phyloP scores from a whole-genome alignment of 169 alveolate genomes.

The Eimeria necatrix region DNA sequence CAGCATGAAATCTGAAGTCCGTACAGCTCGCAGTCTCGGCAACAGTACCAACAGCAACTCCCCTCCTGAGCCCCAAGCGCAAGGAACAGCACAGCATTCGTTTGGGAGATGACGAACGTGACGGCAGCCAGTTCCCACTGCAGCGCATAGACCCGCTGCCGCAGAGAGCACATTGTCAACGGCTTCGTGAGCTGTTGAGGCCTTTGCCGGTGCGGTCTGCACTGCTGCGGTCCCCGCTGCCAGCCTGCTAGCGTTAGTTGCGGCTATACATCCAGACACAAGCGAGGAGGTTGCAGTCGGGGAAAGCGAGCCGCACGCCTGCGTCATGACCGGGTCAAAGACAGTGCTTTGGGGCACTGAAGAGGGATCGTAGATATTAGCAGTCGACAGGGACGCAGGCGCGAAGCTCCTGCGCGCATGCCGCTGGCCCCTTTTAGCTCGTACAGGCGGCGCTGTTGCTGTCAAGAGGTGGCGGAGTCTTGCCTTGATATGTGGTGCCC shows the following conservation, averaged over 20 bases:
- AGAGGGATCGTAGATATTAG: constrained; percentile 34
- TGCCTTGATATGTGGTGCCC: background rate
- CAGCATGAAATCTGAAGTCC: constrained; percentile 42
- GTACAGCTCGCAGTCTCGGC: constrained; percentile 60
- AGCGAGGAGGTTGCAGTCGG: background rate
- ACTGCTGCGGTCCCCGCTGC: background rate
- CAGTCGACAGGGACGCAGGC: constrained; percentile 58
- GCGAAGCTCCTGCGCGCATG: constrained; percentile 7
- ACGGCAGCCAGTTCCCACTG: constrained; percentile 52
- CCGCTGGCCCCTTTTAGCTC: constrained; percentile 2
- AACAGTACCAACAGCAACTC: constrained; percentile 30
- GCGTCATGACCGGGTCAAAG: background rate
- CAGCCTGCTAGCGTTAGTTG: background rate
- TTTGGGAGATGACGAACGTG: constrained; percentile 32
- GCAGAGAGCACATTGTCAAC: constrained; percentile 36
- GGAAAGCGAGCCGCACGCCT: background rate
- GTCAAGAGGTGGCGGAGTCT: background rate
- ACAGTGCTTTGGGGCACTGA: background rate
- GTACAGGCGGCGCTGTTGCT: constrained; percentile 22
- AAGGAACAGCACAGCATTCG: constrained; percentile 67
- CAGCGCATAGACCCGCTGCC: constrained; percentile 73
- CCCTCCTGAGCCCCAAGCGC: constrained; percentile 66
- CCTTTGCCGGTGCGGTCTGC: background rate
- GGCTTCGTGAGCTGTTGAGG: constrained; percentile 42
- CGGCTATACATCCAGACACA: background rate